phyloP scores from a whole-genome alignment of 2,329 filamentous ascomycete genomes.

The Pseudonectria buxi region DNA sequence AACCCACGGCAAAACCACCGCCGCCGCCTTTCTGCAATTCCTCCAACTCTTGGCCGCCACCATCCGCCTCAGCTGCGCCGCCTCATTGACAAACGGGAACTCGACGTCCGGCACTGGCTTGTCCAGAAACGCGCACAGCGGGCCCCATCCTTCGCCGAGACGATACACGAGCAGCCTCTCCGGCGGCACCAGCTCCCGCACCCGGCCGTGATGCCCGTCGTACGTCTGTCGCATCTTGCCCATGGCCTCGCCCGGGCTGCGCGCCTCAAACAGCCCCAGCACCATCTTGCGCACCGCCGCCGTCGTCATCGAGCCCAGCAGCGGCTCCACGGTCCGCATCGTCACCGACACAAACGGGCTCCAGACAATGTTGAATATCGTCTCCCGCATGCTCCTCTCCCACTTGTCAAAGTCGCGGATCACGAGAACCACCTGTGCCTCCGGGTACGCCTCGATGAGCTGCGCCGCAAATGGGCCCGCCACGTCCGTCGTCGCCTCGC shows the following conservation, averaged over 20 bases:
- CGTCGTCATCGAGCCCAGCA: constrained; percentile 26
- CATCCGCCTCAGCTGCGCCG: constrained; percentile 10
- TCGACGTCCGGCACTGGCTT: constrained; percentile 23
- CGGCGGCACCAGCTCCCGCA: constrained; percentile 21
- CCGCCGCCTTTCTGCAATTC: constrained; percentile 3
- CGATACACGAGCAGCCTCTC: constrained; percentile 25
- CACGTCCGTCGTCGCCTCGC: constrained; percentile 25
- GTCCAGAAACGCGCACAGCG: constrained; percentile 30
- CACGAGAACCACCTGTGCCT: constrained; percentile 28
- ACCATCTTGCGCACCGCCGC: constrained; percentile 18
- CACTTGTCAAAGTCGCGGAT: constrained; percentile 26
- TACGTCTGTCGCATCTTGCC: constrained; percentile 18
- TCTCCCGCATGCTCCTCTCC: constrained; percentile 26
- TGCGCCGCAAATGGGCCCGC: constrained; percentile 21
- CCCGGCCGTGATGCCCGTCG: constrained; percentile 21
- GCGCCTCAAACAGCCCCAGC: constrained; percentile 22
- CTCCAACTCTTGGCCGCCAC: constrained; percentile 7
- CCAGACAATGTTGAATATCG: constrained; percentile 20
- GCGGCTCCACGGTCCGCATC: constrained; percentile 18
- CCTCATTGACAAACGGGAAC: constrained; percentile 28
- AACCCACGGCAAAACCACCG: constrained; percentile 12
- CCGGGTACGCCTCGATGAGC: constrained; percentile 24
- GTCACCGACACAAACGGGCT: constrained; percentile 10
- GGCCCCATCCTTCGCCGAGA: constrained; percentile 29
- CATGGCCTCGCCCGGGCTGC: constrained; percentile 14